Base-by-base conservation (phyloP, 306 rosid genomes). In the Pueraria montana region DNA sequence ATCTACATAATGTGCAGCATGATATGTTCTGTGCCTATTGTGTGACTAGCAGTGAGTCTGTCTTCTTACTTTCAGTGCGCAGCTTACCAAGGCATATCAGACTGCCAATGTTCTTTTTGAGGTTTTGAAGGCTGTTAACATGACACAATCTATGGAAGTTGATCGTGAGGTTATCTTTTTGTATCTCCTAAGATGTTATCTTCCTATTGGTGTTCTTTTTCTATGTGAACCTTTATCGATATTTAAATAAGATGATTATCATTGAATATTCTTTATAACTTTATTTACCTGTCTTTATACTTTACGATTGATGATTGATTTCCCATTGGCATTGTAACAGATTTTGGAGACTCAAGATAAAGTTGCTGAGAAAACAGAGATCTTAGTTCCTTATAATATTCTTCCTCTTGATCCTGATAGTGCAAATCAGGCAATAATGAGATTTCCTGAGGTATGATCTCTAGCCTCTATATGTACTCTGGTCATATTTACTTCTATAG, bases 371-470 rank as follows among this genome's bases (percentile, higher is more conserved):
- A 96, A 96, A 88, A 92, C 98, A 27, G 92, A 93, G 91, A 90
- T 93, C n/a, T 90, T 86, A 80, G 94, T 92, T 74, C 98, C 99
- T 30, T 96, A 87, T 88, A 96, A 96, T 85, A 96, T 96, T 89
- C 99, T 96, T 90, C 99, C 99, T 62, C 97, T 96, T 76, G 98
- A 96, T 90, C 99, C 97, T 81, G 99, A 96, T 76, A 96, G 99
- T 88, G 92, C 91, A 74, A 90, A 91, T 80, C 99, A 96, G 86
- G 94, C 99, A 50, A 92, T 96, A 84, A 96, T 93, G 99, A 92
- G 82, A 88, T 94, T 91, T 70, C 98, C 97, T 11, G 99, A 93
- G 99, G 99, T 94, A 85, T 9, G 74, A 30, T 83, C 13, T 50
- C 68, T 69, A 52, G 43, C 11, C 64, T 83, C 66, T 23, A 21